Base-by-base conservation (phyloP, 495 filamentous ascomycete species). In the Penicillium cinerascens region DNA sequence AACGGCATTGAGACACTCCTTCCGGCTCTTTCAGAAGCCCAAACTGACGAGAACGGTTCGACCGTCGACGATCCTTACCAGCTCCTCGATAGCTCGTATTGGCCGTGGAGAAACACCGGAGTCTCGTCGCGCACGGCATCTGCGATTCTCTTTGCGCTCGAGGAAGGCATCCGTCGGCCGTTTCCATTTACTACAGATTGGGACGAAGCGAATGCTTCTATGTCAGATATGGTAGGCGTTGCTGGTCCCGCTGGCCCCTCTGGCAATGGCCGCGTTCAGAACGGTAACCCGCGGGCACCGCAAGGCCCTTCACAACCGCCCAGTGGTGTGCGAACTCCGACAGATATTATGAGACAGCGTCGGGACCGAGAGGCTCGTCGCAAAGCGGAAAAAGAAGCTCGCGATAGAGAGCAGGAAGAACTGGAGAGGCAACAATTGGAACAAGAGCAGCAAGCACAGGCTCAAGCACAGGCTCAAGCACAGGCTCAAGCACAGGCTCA, bases 151-250 rank as follows among this genome's bases (percentile, higher is more conserved):
- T 96, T 85, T 78, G 82, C 90, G 6, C 83, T 97, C 42, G 92
- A 98, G 75, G 89, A 92, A 72, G 93, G 88, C 41, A 78, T 97
- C 44, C 86, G 92, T 44, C 82, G 83, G 36, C 92, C 93, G 1
- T 80, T 91, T 51, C 78, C 83, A 10, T 93, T 98, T 71, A 91
- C 91, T 4, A 79, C 89, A 15, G 91, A 95, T 66, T 77, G 82
- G 39, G 81, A 86, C 47, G 93, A 98, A 77, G 85, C 92, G 78
- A 90, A 91, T 86, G 91, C 92, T 61, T 82, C 85, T 56, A 97
- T 98, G 93, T 86, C 93, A 59, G 88, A 95, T 70, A 75, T 95
- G 61, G 75, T 81, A 65, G 78, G 78, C 61, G 80, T 81, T 52
- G 70, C 73, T 65, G 69, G 68, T 60, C 58, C 66, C 44, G 47